phyloP scores from a whole-genome alignment of 371 early-diverging fungal genomes.

The Zancudomyces culisetae region DNA sequence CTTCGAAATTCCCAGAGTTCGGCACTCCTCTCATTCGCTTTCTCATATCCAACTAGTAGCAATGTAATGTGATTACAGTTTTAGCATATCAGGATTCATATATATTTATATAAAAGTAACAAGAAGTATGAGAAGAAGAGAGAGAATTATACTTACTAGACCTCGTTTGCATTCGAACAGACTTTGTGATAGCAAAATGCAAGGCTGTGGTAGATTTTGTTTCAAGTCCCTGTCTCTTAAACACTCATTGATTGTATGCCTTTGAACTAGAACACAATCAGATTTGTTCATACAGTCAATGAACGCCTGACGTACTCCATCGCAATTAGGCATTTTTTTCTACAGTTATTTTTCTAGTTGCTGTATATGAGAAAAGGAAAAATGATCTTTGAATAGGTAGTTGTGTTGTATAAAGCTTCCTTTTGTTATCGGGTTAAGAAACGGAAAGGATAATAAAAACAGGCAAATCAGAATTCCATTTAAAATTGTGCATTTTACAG shows the following conservation, averaged over 20 bases:
- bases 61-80: not conserved
- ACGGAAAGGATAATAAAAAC: too few relatives aligned
- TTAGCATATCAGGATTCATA: too few relatives aligned
- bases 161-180: constrained; percentile 49
- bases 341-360: too few relatives aligned
- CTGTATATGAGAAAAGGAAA: too few relatives aligned
- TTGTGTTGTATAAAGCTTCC: too few relatives aligned
- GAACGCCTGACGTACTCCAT: constrained; percentile 44
- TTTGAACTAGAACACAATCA: constrained; percentile 42
- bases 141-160: constrained; percentile 29
- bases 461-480: too few relatives aligned
- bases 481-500: too few relatives aligned
- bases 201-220: constrained; percentile 36
- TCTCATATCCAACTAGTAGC: constrained; percentile 17
- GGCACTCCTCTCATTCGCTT: constrained; percentile 21
- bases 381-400: too few relatives aligned
- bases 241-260: constrained; percentile 42
- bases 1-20: constrained; percentile 6
- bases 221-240: constrained; percentile 35
- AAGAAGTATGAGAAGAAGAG: too few relatives aligned
- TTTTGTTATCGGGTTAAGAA: too few relatives aligned
- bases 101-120: not conserved
- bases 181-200: constrained; percentile 40
- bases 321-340: constrained; percentile 27
- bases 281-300: constrained; percentile 53